These are phyloP conservation scores for Nadsonia starkeyi-henricii DNA, from an alignment of 1,139 yeast species.

Conservation along the genomic window DNA sequence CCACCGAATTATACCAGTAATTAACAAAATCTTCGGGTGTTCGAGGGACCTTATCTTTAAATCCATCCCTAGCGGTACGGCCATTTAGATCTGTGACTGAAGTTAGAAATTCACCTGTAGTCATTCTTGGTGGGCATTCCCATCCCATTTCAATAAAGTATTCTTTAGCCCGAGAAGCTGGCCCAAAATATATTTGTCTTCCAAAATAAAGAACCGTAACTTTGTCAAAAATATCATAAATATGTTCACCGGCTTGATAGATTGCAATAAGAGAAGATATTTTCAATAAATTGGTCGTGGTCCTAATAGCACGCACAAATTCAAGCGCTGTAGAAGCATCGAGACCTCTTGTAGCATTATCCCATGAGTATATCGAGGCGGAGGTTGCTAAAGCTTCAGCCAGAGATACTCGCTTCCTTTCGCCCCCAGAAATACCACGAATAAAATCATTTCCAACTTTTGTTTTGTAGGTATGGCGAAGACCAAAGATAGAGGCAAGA, in stretches of 20 bases:
- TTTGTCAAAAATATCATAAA: slow-evolving; percentile 61
- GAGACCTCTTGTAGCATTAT: slow-evolving; percentile 62
- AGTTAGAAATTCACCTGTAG: slow-evolving; percentile 73
- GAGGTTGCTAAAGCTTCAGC: slow-evolving; percentile 55
- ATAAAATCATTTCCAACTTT: slow-evolving; percentile 58
- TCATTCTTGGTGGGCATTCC: slow-evolving; percentile 59
- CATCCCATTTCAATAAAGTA: slow-evolving; percentile 58
- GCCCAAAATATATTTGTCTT: slow-evolving; percentile 63
- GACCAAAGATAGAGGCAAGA: slow-evolving; percentile 60
- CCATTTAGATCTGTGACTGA: slow-evolving; percentile 65
- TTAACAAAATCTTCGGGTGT: slow-evolving; percentile 56
- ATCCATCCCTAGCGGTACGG: slow-evolving; percentile 41
- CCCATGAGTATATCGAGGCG: slow-evolving; percentile 57
- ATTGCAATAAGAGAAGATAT: slow-evolving; percentile 62
- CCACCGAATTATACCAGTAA: slow-evolving; percentile 49
- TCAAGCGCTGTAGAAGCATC: slow-evolving; percentile 70
- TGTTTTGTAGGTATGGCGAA: slow-evolving; percentile 53
- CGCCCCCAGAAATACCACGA: slow-evolving; percentile 79
- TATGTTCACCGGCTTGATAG: slow-evolving; percentile 72
- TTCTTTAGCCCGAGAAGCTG: slow-evolving; percentile 40
- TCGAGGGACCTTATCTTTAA: slow-evolving; percentile 49
- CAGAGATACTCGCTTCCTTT: slow-evolving; percentile 68
- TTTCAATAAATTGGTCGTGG: slow-evolving; percentile 43
- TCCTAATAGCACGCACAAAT: slow-evolving; percentile 53
- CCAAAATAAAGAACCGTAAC: slow-evolving; percentile 66